Conservation (phyloP, 2,329 filamentous ascomycete species). For the Calonectria montana region DNA sequence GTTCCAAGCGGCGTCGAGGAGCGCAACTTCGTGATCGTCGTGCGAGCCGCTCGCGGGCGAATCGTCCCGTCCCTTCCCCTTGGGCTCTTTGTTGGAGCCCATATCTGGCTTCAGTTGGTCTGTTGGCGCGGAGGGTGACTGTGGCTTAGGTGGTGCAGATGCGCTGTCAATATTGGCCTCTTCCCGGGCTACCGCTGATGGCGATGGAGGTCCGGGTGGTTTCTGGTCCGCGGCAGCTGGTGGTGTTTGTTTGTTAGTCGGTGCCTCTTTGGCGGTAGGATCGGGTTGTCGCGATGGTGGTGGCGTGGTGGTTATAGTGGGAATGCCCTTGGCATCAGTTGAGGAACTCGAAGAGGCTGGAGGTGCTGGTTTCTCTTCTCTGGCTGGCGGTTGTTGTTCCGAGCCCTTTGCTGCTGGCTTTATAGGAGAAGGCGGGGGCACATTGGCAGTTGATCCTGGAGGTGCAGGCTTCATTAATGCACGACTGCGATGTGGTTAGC, state of each 20-base stretch:
- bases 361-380: background rate
- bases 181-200: background rate
- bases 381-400: background rate
- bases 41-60: background rate
- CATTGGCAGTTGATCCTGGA: slow-evolving; percentile 20
- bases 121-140: background rate
- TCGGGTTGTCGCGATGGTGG: background rate
- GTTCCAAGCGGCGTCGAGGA: slow-evolving; percentile 49
- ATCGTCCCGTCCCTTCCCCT: background rate
- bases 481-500: slow-evolving; percentile 34
- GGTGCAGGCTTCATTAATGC: slow-evolving; percentile 45
- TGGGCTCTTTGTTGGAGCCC: background rate
- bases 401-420: background rate
- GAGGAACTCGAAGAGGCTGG: background rate
- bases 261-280: background rate
- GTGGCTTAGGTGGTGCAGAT: background rate
- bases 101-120: background rate
- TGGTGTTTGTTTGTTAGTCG: background rate
- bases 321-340: background rate
- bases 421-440: slow-evolving; percentile 28
- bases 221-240: background rate
- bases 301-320: background rate
- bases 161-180: slow-evolving; percentile 16
- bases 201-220: slow-evolving; percentile 12
- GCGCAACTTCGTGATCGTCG: slow-evolving; percentile 36